Percentiles rank a stretch among this genome's conserved stretches.
Conservation (phyloP, 305 asterid species). For the Andrographis paniculata region DNA sequence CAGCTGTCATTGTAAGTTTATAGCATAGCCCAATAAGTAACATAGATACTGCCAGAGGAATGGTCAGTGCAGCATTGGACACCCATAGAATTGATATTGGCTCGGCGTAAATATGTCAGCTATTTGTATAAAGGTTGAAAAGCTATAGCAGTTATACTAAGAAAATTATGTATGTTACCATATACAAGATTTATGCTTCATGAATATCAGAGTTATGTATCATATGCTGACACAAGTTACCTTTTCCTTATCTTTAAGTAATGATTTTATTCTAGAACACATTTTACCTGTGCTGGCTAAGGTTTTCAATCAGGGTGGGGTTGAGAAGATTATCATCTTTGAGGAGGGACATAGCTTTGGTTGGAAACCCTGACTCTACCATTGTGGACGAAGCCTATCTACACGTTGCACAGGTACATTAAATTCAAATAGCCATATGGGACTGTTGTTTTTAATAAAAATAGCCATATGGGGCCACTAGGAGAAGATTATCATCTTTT, state of each 20-base stretch:
- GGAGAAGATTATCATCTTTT: too few relatives aligned
- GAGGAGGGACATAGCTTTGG: not conserved
- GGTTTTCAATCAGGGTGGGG: not conserved
- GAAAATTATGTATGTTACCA: not conserved
- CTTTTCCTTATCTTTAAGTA: too few relatives aligned
- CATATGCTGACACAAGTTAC: too few relatives aligned
- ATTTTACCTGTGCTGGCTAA: not conserved
- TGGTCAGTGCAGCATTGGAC: too few relatives aligned
- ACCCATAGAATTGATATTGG: not conserved
- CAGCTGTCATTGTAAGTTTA: too few relatives aligned
- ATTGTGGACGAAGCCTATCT: not conserved
- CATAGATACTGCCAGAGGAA: too few relatives aligned
- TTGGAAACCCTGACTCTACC: not conserved
- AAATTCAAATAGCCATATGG: conserved; percentile 6
- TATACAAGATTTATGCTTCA: not conserved
- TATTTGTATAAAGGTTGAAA: too few relatives aligned
- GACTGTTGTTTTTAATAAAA: too few relatives aligned
- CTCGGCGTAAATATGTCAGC: not conserved
- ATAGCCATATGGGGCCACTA: too few relatives aligned
- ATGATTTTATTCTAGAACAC: not conserved
- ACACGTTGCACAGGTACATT: not conserved
- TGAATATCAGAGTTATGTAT: not conserved
- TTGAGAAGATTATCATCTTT: not conserved
- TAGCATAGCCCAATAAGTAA: too few relatives aligned
- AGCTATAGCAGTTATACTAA: not conserved